Base-by-base conservation (phyloP, 75 land plant species). In the Cryptomeria japonica region DNA sequence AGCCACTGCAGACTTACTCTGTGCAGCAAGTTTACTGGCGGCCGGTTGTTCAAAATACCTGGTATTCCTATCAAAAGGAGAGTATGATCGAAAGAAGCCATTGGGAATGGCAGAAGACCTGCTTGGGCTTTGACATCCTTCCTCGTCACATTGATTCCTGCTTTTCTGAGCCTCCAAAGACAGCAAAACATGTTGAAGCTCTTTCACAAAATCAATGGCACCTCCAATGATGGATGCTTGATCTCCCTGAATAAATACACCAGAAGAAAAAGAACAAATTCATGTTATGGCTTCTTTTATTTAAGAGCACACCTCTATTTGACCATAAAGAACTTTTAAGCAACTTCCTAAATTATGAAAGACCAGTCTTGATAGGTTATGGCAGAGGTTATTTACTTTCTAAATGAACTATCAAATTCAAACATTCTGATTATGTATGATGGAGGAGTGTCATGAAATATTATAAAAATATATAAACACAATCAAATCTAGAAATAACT, bases 171-270 rank as follows among this genome's bases (percentile, higher is more conserved):
- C 88, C 19, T 80, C 25, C 22, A 92, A 84, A n/a, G 88, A 89
- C 53, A 89, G 88, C 36, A 91, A 86, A 55, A 88, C 86, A 82
- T 91, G 92, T 51, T 92, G 90, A 14, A 92, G 86, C 86, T 92
- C 92, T 86, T 92, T 92, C 14, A 92, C 92, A 76, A 91, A 91
- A 36, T 89, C 89, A 5, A 92, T 90, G 15, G 91, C 93, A 1
- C 93, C 91, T 28, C 91, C 93, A 34, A 91, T 79, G n/a, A 91
- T 89, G 5, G 92, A 91, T 12, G 92, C 92, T 55, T 91, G 91
- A 70, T 91, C 92, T 82, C 90, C 92, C 91, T 91, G 88, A 28
- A 8, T 5, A 84, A 64, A 64, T 25, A 64, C 31, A 25, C n/a
- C 28, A 37, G 3, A 56, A n/a, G 31, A 39, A 31, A 37, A 41